Evolutionary conservation across 108 stramenopile genomes (phyloP), one percentile per base, ranked within the genome.

Genomic region (Bacterosira constricta): DNA sequence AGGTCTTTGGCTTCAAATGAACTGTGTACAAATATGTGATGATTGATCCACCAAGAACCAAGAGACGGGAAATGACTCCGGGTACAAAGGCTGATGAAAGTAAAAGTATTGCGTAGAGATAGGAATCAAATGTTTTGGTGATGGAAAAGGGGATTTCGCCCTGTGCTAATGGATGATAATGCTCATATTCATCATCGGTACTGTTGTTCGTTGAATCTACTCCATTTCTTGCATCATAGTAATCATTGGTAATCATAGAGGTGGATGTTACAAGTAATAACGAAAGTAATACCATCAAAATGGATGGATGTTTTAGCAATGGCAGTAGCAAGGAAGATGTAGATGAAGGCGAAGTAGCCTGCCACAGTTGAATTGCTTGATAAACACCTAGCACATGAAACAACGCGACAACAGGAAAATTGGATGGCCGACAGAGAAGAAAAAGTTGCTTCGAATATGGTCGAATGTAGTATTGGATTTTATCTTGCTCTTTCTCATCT

Each of bases 231-330:
- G 72, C 71, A 69, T 92, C 91, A 70, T 89, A 90, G 60, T 90
- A 90, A 76, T 92, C 91, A 74, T 92, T 92, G 55, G 89, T 86
- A 30, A 92, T 63, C 91, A 92, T 92, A 41, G 55, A 61, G 29
- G 87, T 87, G 10, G 88, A 74, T 1, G 89, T 85, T 6, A 82
- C 85, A 9, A 90, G 66, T 25, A 90, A 36, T 9, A 90, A 58
- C 7, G 84, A 77, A 0, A 85, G 30, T 55, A 88, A 39, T 34
- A 81, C 79, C 53, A 85, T 52, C 25, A 83, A 31, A 76, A 87
- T 85, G 36, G 57, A 56, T 12, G 86, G 87, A 62, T 63, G 29
- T 20, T 13, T 45, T 44, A 87, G 41, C 29, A 70, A 12, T 20
- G 31, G n/a, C 35, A 45, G 27, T 26, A 82, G 25, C 26, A 50